A percentile compares a stretch with the other conserved stretches of the same genome.
Evolutionary conservation across 176 grass and related monocot genomes (phyloP).

Genomic region (Hordeum marinum): DNA sequence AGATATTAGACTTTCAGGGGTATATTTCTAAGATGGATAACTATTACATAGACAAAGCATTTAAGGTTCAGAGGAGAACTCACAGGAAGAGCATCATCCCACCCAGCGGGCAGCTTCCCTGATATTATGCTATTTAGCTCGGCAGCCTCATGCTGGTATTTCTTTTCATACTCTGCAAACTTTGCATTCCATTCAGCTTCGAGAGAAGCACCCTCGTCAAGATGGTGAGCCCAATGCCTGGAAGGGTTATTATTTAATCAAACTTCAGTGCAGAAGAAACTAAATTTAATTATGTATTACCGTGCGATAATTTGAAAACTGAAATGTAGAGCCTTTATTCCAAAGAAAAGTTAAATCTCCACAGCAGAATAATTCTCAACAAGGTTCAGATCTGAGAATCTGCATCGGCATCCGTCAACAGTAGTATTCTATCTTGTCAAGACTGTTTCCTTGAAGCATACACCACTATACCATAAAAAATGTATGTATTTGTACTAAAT

Average conservation of each 20-base stretch:
- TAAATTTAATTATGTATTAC: not conserved
- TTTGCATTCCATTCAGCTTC: slow-evolving; percentile 56
- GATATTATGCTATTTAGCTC: slow-evolving; percentile 43
- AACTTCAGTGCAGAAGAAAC: not conserved
- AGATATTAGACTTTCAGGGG: not conserved
- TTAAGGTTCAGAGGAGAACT: not conserved
- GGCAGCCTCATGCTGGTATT: slow-evolving; percentile 40
- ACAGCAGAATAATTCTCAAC: not conserved
- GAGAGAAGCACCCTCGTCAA: slow-evolving; percentile 39
- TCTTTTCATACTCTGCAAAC: slow-evolving; percentile 52
- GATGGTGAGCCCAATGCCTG: slow-evolving; percentile 51
- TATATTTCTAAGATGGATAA: not conserved
- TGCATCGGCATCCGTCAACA: not conserved
- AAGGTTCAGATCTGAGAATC: not conserved
- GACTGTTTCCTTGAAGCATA: not conserved
- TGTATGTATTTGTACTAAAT: no score
- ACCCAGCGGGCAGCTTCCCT: slow-evolving; percentile 33
- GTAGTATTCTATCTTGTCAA: not conserved
- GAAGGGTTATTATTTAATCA: not conserved
- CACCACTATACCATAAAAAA: not conserved
- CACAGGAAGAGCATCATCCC: slow-evolving; percentile 46
- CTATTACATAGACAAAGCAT: not conserved
- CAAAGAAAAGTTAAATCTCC: not conserved
- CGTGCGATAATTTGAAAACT: not conserved
- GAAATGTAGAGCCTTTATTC: not conserved